Percentiles rank a stretch among this genome's conserved stretches.
These are phyloP conservation scores for Lactifluus subvellereus DNA, from an alignment of 768 basidiomycete genomes.

Conservation along the genomic window DNA sequence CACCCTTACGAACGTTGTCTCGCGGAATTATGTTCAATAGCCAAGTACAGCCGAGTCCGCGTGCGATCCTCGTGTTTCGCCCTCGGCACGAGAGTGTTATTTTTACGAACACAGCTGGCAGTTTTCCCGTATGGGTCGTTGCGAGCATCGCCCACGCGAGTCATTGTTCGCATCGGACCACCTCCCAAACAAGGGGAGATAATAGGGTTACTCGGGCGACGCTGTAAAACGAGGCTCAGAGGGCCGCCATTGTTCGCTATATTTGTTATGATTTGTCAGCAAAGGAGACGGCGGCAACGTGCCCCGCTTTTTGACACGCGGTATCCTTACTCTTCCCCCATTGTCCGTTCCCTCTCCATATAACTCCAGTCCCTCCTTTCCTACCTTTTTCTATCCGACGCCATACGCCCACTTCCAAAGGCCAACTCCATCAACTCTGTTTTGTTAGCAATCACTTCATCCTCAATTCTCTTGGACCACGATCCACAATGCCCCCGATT, in stretches of 20 bases:
- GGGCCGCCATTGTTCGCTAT: slow-evolving; percentile 20
- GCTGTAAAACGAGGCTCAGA: slow-evolving; percentile 23
- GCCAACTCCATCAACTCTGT: neutral
- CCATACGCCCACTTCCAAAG: slow-evolving; percentile 2
- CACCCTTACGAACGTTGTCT: slow-evolving; percentile 1
- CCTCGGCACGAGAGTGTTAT: neutral
- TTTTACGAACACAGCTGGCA: neutral
- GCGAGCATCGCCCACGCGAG: neutral
- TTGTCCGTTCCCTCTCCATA: slow-evolving; percentile 20
- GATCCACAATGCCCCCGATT: slow-evolving; percentile 22
- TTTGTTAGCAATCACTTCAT: neutral
- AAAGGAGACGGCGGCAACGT: slow-evolving; percentile 20
- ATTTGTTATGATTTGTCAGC: slow-evolving; percentile 23
- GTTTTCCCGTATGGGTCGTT: neutral
- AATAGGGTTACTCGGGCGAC: slow-evolving; percentile 21
- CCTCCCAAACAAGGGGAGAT: neutral
- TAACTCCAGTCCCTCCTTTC: slow-evolving; percentile 20
- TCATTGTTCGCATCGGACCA: slow-evolving; percentile 10
- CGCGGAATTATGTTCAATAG: neutral
- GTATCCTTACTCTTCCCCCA: slow-evolving; percentile 16
- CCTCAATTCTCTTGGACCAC: neutral
- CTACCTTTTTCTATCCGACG: slow-evolving; percentile 10
- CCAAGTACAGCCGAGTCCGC: neutral
- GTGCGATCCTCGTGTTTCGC: slow-evolving; percentile 17
- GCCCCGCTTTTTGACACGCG: slow-evolving; percentile 22